Evolutionary conservation across 2,329 filamentous ascomycete genomes (phyloP).

Genomic region (Dactylellina haptotyla): DNA sequence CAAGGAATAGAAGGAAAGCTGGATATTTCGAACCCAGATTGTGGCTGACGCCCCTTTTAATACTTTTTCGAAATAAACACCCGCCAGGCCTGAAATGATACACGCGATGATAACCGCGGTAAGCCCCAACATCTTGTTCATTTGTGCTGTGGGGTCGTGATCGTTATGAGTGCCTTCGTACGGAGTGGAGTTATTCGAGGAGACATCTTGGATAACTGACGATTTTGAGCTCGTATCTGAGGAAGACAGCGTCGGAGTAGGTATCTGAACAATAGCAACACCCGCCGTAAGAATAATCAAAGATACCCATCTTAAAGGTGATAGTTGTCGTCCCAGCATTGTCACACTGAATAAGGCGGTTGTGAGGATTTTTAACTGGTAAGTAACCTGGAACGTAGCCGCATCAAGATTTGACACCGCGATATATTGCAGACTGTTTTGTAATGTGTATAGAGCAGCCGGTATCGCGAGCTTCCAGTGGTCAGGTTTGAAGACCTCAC

Average conservation of each 20-base stretch:
- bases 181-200: slow-evolving; percentile 62
- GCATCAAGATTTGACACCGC: slow-evolving; percentile 91
- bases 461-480: slow-evolving; percentile 95
- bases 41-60: slow-evolving; percentile 85
- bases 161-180: slow-evolving; percentile 68
- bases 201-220: slow-evolving; percentile 80
- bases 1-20: slow-evolving; percentile 91
- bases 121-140: slow-evolving; percentile 83
- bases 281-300: slow-evolving; percentile 82
- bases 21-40: slow-evolving; percentile 93
- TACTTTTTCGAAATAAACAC: slow-evolving; percentile 90
- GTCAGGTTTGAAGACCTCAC: slow-evolving; percentile 84
- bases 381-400: slow-evolving; percentile 90
- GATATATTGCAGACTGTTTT: slow-evolving; percentile 93
- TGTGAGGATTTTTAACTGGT: slow-evolving; percentile 92
- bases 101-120: slow-evolving; percentile 81
- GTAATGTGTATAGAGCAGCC: slow-evolving; percentile 85
- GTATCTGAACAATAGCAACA: slow-evolving; percentile 85
- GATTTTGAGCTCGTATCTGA: slow-evolving; percentile 68
- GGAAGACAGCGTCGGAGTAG: slow-evolving; percentile 66
- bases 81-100: slow-evolving; percentile 81
- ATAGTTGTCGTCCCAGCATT: slow-evolving; percentile 76
- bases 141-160: slow-evolving; percentile 64
- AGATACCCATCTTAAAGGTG: slow-evolving; percentile 79
- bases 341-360: slow-evolving; percentile 86